Evolutionary conservation across 169 alveolate species (phyloP), one percentile per base, ranked within the genome.

Genomic region (Plasmodium sp.): DNA sequence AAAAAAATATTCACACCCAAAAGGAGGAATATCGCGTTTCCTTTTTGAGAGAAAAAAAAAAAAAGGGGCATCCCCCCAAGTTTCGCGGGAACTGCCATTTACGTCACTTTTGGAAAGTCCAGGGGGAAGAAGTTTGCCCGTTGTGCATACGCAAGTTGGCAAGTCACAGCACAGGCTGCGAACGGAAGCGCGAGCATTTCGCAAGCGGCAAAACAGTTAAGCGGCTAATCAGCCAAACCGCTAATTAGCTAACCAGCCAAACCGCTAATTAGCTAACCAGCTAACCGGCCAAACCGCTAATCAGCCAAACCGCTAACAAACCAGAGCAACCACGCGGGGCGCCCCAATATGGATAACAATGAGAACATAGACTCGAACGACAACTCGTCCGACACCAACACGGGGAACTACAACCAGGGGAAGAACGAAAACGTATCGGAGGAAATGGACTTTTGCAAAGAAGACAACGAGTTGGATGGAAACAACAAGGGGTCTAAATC

Each of bases 291-390:
- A 51, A 43, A 43, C 2, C 16, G 54, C 54, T 43, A 43, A 43
- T 1, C 74, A 58, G 43, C 83, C 27, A 6, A 74, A 31, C n/a
- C 39, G 22, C 5, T 18, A 22, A 22, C 27, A 0, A 22, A 22
- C 27, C 27, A 22, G 27, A 22, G 27, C 54, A 22, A n/a, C 39
- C 84, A 77, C 39, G 18, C 39, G 14, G n/a, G 22, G 84, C 62
- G 16, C 18, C 22, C 14, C 27, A 84, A 71, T 80, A 90, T 90
- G 94, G 94, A 90, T 67, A 81, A 90, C 67, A 79, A 62, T 81
- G 94, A 90, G 74, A 90, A 90, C 73, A 90, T 90, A 81, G 94
- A 90, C 73, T 54, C 83, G 33, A 90, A 90, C 45, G 94, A 90
- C 48, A 90, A 90, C 54, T 90, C 94, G 45, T 90, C 94, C 22